Conservation (phyloP, 192 early-diverging fungal genomes). For the Coemansia pectinata region DNA sequence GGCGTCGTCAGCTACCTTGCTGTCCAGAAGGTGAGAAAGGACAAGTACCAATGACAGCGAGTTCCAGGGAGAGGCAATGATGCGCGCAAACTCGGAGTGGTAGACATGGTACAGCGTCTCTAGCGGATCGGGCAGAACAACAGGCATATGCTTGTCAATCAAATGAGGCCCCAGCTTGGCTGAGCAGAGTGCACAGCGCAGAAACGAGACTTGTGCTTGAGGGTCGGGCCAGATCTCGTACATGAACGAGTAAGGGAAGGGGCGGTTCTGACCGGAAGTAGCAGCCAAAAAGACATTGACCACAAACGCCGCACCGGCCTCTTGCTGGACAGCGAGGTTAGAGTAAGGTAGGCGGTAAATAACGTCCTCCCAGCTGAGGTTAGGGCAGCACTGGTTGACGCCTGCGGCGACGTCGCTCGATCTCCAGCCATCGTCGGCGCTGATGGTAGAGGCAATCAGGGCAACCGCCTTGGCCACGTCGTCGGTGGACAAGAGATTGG, state of each 20-base stretch:
- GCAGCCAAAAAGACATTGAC: conserved; percentile 37
- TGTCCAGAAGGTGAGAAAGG: conserved; percentile 50
- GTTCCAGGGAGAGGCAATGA: conserved; percentile 54
- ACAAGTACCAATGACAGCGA: conserved; percentile 54
- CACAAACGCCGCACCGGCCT: conserved; percentile 45
- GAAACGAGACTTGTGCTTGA: conserved; percentile 43
- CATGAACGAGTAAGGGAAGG: conserved; percentile 54
- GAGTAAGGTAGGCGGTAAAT: conserved; percentile 44
- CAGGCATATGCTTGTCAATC: conserved; percentile 53
- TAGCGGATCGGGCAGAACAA: conserved; percentile 37
- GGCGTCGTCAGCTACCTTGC: conserved; percentile 48
- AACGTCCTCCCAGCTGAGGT: conserved; percentile 53
- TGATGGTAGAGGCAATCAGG: conserved; percentile 36
- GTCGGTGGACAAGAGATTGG: conserved; percentile 19
- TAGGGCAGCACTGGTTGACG: conserved; percentile 24
- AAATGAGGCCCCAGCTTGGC: conserved; percentile 22
- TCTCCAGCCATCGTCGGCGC: conserved; percentile 24
- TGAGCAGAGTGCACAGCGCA: conserved; percentile 35
- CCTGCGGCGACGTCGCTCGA: conserved; percentile 37
- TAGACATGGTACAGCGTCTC: conserved; percentile 51
- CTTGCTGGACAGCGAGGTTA: conserved; percentile 30
- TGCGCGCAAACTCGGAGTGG: conserved; percentile 43
- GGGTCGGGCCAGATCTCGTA: conserved; percentile 55
- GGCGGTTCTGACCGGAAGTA: conserved; percentile 36
- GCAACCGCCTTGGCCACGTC: conserved; percentile 44